Percentiles rank a stretch among this genome's conserved stretches.
phyloP scores from a whole-genome alignment of 2,329 filamentous ascomycete species.

The Colletotrichum limetticola region DNA sequence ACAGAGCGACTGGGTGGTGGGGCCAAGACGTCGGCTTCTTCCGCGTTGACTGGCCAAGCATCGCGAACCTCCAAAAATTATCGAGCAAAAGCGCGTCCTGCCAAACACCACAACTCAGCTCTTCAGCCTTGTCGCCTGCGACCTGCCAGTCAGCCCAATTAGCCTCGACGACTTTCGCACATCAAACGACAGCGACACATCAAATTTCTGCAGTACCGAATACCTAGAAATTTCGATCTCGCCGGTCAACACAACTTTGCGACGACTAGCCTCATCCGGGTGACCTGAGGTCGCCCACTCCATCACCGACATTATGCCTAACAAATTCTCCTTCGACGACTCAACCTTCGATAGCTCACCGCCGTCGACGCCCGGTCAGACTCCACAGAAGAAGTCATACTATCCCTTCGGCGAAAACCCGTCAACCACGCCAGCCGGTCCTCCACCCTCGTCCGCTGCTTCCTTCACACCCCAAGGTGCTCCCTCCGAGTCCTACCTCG shows the following conservation, averaged over 20 bases:
- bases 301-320: constrained; percentile 47
- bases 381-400: constrained; percentile 32
- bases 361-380: constrained; percentile 58
- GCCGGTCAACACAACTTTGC: neutral
- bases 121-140: constrained; percentile 8
- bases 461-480: constrained; percentile 68
- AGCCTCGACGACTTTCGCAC: neutral
- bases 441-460: constrained; percentile 61
- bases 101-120: constrained; percentile 15
- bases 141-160: neutral
- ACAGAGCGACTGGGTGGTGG: neutral
- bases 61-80: constrained; percentile 38
- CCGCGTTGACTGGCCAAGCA: constrained; percentile 30
- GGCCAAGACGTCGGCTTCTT: constrained; percentile 22
- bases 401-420: constrained; percentile 57
- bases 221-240: neutral
- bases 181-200: neutral
- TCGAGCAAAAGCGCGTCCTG: constrained; percentile 30
- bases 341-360: constrained; percentile 52
- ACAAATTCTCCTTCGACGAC: constrained; percentile 55
- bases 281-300: constrained; percentile 31
- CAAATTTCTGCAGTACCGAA: neutral
- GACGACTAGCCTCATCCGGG: constrained; percentile 17
- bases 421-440: constrained; percentile 64
- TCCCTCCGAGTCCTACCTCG: constrained; percentile 64